Percentiles rank a stretch among this genome's conserved stretches.
These are phyloP conservation scores for Tilletia setariae DNA, from an alignment of 1,284 basidiomycete species.

Conservation along the genomic window DNA sequence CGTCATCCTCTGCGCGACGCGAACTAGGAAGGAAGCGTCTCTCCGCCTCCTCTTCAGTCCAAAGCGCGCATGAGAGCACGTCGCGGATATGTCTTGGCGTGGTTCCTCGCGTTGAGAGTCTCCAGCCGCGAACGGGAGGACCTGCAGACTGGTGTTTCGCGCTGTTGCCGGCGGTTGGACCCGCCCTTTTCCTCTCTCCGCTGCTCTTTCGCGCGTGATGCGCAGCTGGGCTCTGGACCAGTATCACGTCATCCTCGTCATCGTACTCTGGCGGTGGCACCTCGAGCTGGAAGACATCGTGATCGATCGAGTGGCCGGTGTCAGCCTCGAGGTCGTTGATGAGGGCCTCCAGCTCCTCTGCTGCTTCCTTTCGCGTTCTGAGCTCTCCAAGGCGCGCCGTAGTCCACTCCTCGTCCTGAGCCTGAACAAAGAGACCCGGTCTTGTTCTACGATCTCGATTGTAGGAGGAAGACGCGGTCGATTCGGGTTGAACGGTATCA, in stretches of 20 bases:
- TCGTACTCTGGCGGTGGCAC: neutral
- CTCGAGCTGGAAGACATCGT: neutral
- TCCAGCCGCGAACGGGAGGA: neutral
- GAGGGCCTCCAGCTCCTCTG: conserved; percentile 2
- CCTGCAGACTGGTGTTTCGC: neutral
- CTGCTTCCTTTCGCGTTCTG: neutral
- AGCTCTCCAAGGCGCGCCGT: neutral
- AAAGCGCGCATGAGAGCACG: neutral
- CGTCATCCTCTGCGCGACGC: neutral
- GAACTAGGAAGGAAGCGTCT: neutral
- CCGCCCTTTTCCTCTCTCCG: no score
- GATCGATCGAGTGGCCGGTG: neutral
- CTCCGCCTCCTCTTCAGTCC: neutral
- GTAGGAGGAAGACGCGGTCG: neutral
- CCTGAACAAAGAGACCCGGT: conserved; percentile 9
- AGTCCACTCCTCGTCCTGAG: neutral
- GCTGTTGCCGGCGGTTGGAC: no score
- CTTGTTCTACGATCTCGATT: neutral
- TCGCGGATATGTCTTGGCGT: conserved; percentile 1
- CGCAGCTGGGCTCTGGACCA: neutral
- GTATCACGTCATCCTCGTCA: neutral
- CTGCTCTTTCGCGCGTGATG: no score
- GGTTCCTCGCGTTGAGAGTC: neutral
- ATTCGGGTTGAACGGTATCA: neutral
- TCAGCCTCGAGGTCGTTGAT: neutral